Percentiles rank a stretch among this genome's conserved stretches.
Evolutionary conservation across 2,329 filamentous ascomycete genomes (phyloP).

Genomic region (Davidsoniella eucalypti): DNA sequence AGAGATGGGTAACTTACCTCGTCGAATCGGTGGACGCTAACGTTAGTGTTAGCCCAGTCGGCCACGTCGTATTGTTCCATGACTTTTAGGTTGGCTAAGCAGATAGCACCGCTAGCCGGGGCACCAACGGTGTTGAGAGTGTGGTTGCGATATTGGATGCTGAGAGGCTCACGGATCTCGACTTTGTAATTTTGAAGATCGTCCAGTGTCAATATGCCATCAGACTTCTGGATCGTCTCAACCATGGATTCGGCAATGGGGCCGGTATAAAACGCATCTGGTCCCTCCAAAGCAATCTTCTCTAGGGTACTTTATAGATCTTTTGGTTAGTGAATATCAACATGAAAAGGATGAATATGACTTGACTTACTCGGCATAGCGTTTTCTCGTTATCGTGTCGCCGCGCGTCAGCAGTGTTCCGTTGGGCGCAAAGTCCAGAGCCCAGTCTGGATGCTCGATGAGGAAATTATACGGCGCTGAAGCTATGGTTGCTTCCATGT

Average conservation of each 20-base stretch:
- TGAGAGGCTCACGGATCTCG: slow-evolving; percentile 45
- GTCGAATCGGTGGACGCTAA: slow-evolving; percentile 67
- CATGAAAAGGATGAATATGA: not conserved
- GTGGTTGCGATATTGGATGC: slow-evolving; percentile 52
- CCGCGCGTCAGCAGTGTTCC: slow-evolving; percentile 56
- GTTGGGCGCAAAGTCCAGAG: slow-evolving; percentile 74
- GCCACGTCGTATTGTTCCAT: slow-evolving; percentile 56
- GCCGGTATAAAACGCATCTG: slow-evolving; percentile 59
- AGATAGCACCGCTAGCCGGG: slow-evolving; percentile 64
- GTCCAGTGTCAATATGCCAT: slow-evolving; percentile 72
- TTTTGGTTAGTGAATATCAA: not conserved
- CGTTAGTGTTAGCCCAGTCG: slow-evolving; percentile 36
- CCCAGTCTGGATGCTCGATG: slow-evolving; percentile 60
- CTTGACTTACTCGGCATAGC: slow-evolving; percentile 44
- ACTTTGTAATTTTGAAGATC: slow-evolving; percentile 61
- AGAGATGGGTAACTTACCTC: slow-evolving; percentile 28
- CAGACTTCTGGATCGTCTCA: slow-evolving; percentile 44
- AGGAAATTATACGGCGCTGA: slow-evolving; percentile 41
- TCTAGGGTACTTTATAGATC: slow-evolving; percentile 42
- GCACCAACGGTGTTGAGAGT: slow-evolving; percentile 53
- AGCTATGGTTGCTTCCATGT: slow-evolving; percentile 38
- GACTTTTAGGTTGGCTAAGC: slow-evolving; percentile 62
- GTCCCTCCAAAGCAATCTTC: slow-evolving; percentile 55
- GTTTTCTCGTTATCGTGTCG: slow-evolving; percentile 62
- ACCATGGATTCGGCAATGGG: slow-evolving; percentile 60